A percentile compares a stretch with the other conserved stretches of the same genome.
Evolutionary conservation across 345 rosid species (phyloP).

Genomic region (Lepidium africanum): DNA sequence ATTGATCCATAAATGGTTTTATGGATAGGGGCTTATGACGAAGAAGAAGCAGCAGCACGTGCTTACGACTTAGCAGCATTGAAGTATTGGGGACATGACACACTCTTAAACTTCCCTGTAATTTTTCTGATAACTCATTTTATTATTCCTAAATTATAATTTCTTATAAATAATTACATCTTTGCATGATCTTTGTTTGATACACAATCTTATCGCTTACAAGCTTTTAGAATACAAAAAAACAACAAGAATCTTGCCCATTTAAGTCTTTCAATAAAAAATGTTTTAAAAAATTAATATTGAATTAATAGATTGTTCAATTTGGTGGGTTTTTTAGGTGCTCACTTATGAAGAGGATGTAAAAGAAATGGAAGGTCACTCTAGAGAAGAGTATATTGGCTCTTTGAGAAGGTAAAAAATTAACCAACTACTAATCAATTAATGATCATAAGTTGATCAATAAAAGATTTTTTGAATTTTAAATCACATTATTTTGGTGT

Average conservation of each 20-base stretch:
- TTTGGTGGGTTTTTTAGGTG: constrained; percentile 29
- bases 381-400: constrained; percentile 84
- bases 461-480: not conserved
- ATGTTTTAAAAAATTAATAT: not conserved
- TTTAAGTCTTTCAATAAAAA: not conserved
- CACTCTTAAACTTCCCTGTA: constrained; percentile 88
- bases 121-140: not conserved
- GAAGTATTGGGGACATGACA: constrained; percentile 86
- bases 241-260: not conserved
- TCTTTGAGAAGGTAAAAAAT: constrained; percentile 66
- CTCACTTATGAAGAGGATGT: constrained; percentile 51
- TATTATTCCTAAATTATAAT: not conserved
- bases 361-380: constrained; percentile 69
- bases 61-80: constrained; percentile 96
- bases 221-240: not conserved
- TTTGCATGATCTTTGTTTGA: constrained; percentile 2
- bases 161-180: not conserved
- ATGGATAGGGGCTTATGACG: constrained; percentile 78
- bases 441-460: not conserved
- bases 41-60: constrained; percentile 91
- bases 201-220: not conserved
- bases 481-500: not conserved
- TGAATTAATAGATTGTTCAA: not conserved
- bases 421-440: not conserved
- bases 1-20: not conserved